Evolutionary conservation across 2,329 filamentous ascomycete species (phyloP).

Genomic region (Cercospora sojina): DNA sequence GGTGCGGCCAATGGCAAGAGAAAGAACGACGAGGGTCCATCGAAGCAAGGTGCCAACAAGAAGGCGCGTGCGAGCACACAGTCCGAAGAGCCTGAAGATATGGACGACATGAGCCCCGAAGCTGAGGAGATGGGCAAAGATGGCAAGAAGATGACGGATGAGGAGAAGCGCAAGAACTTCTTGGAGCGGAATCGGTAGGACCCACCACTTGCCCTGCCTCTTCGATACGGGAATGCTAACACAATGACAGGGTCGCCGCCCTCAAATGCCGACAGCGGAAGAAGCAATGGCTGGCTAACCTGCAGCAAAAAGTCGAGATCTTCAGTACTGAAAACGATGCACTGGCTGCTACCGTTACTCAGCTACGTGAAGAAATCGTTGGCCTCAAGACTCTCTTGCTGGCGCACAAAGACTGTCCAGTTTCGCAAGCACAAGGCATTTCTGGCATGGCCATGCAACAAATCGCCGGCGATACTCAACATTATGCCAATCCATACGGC

Average conservation of each 20-base stretch:
- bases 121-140: conserved; percentile 51
- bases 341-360: conserved; percentile 76
- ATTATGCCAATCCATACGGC: conserved; percentile 50
- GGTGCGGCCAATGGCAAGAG: conserved; percentile 64
- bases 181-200: conserved; percentile 89
- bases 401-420: conserved; percentile 93
- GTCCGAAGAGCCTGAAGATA: conserved; percentile 54
- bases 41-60: conserved; percentile 68
- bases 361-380: conserved; percentile 87
- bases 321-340: conserved; percentile 90
- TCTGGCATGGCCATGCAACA: conserved; percentile 51
- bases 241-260: conserved; percentile 72
- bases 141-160: conserved; percentile 89
- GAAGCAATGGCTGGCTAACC: conserved; percentile 96
- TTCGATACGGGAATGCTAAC: conserved; percentile 31
- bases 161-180: conserved; percentile 98
- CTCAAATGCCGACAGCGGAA: conserved; percentile 96
- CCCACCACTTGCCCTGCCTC: neutral
- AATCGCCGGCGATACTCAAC: conserved; percentile 48
- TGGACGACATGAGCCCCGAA: conserved; percentile 51
- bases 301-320: conserved; percentile 91
- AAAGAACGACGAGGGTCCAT: conserved; percentile 71
- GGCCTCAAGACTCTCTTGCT: conserved; percentile 89
- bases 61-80: conserved; percentile 63
- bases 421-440: conserved; percentile 82